Conservation (phyloP, 257 asterid species). For the Solanum medicagineum region DNA sequence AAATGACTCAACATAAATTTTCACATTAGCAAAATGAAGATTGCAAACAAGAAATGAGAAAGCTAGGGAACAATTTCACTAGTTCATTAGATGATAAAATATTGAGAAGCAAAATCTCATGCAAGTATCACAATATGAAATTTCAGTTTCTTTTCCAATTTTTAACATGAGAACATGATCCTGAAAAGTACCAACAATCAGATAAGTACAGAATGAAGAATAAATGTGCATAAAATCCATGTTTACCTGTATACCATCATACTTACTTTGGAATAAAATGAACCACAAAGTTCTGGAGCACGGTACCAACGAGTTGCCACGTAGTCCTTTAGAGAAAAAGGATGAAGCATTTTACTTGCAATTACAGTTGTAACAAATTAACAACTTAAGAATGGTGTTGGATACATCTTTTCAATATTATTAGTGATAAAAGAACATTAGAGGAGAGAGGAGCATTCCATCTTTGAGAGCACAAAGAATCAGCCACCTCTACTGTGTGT, state of each 20-base stretch:
- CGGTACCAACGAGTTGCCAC: constrained; percentile 99
- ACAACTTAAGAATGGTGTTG: background rate
- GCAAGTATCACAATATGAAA: background rate
- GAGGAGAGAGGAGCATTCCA: background rate
- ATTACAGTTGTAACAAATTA: background rate
- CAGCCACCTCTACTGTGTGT: background rate
- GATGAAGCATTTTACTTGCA: background rate
- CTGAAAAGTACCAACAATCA: background rate
- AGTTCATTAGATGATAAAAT: background rate
- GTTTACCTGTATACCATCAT: constrained; percentile 5
- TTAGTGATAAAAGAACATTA: background rate
- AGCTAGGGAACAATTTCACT: background rate
- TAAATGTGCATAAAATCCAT: background rate
- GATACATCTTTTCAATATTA: background rate
- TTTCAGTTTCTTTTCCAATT: background rate
- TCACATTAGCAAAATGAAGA: background rate
- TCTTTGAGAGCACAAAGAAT: background rate
- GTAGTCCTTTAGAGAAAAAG: constrained; percentile 54
- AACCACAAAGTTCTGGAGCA: constrained; percentile 99
- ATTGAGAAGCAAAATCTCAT: background rate
- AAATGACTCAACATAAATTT: background rate
- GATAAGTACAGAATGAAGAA: background rate
- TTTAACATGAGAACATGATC: background rate
- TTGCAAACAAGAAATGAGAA: background rate
- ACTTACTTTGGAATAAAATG: constrained; percentile 91